Base-by-base conservation (phyloP, 2,329 filamentous ascomycete genomes). In the Exophiala lecanii-corni region DNA sequence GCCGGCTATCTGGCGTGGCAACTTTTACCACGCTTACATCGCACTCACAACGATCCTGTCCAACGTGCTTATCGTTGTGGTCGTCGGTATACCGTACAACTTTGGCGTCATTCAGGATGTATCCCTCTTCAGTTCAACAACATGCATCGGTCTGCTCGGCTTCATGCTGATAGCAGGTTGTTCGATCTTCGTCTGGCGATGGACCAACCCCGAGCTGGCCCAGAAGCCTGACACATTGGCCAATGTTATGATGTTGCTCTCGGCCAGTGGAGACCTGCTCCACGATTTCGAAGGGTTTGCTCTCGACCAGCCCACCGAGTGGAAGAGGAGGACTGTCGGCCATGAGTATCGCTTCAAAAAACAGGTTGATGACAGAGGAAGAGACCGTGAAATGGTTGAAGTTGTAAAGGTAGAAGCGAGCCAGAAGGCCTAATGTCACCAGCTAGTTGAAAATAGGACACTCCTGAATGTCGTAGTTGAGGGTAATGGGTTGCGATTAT, bases 181-280 rank as follows among this genome's bases (percentile, higher is more conserved):
- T 13, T 21, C 43, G 2, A 20, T 45, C 15, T 12, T 40, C 13
- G 41, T 40, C 30, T 41, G 43, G 43, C 31, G 36, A 18, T 16
- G 19, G 21, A 19, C 18, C 9, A 41, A 45, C 25, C 43, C 43
- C 20, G 25, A 26, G 30, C 36, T 45, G 36, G 38, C 37, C 15
- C 31, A 38, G 17, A 31, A 20, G 16, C 43, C 43, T 9, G 38
- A 41, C 21, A 47, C 46, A 4, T 17, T 52, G 23, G 28, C 39
- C 31, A 39, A 30, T 18, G 41, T 41, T 9, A 43, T 38, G 46
- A 23, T 52, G 31, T 38, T 50, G 13, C 32, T 52, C 34, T 40
- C 36, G 18, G 21, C 25, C 25, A 39, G 35, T 41, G 35, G 36
- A n/a, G n/a, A n/a, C n/a, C n/a, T n/a, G n/a, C n/a, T n/a, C n/a